phyloP scores from a whole-genome alignment of 2,329 filamentous ascomycete species.

The Alternaria conjuncta region DNA sequence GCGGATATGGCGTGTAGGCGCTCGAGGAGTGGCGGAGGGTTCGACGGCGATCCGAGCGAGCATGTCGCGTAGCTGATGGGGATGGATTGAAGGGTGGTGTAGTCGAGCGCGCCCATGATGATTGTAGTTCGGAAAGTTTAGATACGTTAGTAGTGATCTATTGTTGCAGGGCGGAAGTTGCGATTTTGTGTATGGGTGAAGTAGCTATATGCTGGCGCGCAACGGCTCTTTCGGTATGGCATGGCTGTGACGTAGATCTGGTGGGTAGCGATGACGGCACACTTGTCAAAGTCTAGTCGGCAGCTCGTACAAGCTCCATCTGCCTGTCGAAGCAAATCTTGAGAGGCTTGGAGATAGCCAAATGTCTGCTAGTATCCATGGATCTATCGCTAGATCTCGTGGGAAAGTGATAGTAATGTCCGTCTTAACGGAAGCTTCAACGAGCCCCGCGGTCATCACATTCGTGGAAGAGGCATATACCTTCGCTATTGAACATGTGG shows the following conservation, averaged over 20 bases:
- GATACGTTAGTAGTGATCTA: background rate
- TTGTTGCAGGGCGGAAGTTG: background rate
- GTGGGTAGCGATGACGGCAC: conserved; percentile 22
- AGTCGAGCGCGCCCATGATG: conserved; percentile 44
- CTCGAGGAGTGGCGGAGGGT: conserved; percentile 59
- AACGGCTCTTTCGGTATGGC: conserved; percentile 16
- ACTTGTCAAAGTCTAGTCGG: background rate
- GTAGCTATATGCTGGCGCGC: background rate
- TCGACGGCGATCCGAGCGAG: conserved; percentile 57
- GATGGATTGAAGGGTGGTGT: conserved; percentile 48
- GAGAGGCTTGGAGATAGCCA: background rate
- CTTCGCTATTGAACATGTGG: background rate
- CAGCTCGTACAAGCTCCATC: background rate
- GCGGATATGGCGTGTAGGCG: conserved; percentile 68
- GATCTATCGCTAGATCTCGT: background rate
- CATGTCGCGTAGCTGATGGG: conserved; percentile 63
- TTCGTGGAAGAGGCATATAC: background rate
- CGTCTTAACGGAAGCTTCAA: background rate
- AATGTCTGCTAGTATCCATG: background rate
- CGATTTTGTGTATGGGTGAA: background rate
- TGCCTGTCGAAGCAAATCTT: background rate
- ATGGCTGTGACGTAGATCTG: conserved; percentile 31
- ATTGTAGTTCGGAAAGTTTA: background rate
- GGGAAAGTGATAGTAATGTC: background rate
- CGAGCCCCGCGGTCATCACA: background rate